phyloP scores from a whole-genome alignment of 2,329 filamentous ascomycete species.

The Colletotrichum tropicale region DNA sequence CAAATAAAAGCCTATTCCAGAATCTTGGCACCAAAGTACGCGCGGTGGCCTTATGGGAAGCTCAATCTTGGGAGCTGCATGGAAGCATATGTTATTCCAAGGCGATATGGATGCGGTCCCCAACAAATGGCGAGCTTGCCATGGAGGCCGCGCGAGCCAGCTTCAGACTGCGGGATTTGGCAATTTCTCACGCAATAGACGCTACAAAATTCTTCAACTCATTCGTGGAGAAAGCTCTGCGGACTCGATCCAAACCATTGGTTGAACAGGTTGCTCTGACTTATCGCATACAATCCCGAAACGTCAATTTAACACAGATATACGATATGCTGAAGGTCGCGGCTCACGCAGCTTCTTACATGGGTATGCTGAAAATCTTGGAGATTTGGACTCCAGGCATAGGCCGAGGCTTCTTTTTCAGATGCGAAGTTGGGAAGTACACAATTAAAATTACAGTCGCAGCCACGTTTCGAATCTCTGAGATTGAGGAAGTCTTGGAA shows the following conservation, averaged over 20 bases:
- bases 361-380: neutral
- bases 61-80: neutral
- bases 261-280: neutral
- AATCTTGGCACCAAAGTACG: neutral
- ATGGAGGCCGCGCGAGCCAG: neutral
- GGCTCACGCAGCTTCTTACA: neutral
- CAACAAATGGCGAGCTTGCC: neutral
- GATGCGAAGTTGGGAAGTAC: neutral
- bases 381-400: neutral
- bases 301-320: neutral
- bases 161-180: neutral
- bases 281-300: neutral
- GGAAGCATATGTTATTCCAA: neutral
- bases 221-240: neutral
- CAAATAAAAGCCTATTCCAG: neutral
- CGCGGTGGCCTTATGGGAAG: neutral
- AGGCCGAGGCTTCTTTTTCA: neutral
- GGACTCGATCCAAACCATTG: neutral
- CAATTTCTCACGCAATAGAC: neutral
- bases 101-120: neutral
- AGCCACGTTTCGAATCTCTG: neutral
- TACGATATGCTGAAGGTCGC: neutral
- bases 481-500: neutral
- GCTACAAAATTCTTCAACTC: fast-evolving
- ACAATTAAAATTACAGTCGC: neutral